Evolutionary conservation across 2,329 filamentous ascomycete genomes (phyloP).

Genomic region (Cytospora schulzeri): DNA sequence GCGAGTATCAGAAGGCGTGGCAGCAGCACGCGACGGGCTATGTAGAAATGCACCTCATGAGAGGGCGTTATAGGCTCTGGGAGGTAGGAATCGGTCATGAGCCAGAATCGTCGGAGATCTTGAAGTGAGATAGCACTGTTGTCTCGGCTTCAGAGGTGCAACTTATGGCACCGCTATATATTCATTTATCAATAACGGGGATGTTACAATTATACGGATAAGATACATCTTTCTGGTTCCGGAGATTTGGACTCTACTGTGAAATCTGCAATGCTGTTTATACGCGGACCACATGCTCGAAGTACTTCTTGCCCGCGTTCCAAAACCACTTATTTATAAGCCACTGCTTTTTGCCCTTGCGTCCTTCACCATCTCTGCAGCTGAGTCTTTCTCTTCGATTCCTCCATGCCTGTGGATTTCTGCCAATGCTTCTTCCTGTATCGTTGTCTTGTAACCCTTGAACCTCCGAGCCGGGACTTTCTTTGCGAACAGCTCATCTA

Average conservation of each 20-base stretch:
- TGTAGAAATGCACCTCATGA: background rate
- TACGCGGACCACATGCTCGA: no score
- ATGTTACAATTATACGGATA: no score
- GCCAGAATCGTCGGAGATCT: background rate
- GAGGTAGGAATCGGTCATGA: background rate
- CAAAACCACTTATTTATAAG: background rate
- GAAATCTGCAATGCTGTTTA: no score
- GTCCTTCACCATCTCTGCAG: constrained; percentile 27
- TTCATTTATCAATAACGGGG: no score
- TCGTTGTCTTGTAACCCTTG: constrained; percentile 34
- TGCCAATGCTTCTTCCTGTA: constrained; percentile 33
- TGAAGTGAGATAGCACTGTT: background rate
- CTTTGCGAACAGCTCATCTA: constrained; percentile 38
- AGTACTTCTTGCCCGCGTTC: background rate
- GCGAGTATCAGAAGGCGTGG: background rate
- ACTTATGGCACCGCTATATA: no score
- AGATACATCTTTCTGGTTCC: no score
- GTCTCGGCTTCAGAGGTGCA: background rate
- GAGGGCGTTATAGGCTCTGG: background rate
- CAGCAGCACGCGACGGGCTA: background rate
- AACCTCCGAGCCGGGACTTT: constrained; percentile 35
- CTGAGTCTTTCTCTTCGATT: constrained; percentile 17
- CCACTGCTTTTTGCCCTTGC: background rate
- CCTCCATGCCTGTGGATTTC: constrained; percentile 29
- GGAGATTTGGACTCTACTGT: no score